Percentiles rank a stretch among this genome's conserved stretches.
phyloP scores from a whole-genome alignment of 768 basidiomycete genomes.

The Gautieria morchelliformis region DNA sequence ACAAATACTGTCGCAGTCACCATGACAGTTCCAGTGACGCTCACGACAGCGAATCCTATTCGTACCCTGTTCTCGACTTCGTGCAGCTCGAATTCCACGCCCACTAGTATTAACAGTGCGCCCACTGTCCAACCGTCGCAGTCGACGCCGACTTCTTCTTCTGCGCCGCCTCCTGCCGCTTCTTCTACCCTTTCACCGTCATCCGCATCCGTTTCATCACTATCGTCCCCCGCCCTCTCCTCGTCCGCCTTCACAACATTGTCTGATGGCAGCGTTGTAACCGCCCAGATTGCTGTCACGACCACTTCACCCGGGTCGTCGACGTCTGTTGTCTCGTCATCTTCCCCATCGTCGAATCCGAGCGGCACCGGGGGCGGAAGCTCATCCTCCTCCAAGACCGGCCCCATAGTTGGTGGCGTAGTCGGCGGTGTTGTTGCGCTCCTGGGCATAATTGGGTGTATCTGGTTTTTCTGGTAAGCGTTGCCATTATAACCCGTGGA shows the following conservation, averaged over 20 bases:
- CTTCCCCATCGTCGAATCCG: neutral
- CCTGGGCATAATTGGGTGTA: neutral
- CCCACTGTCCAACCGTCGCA: neutral
- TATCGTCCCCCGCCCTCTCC: neutral
- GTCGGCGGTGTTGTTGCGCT: constrained; percentile 2
- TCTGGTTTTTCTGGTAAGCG: constrained; percentile 5
- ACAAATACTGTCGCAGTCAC: neutral
- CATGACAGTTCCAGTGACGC: neutral
- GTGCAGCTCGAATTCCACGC: neutral
- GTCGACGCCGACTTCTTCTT: neutral
- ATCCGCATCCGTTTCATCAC: neutral
- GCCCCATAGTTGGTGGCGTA: constrained; percentile 1
- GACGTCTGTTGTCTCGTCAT: neutral
- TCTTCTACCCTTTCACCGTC: neutral
- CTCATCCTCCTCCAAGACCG: neutral
- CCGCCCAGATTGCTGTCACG: neutral
- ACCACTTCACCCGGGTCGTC: neutral
- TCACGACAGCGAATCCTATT: neutral
- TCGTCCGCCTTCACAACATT: neutral
- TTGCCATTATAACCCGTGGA: neutral
- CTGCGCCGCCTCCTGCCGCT: neutral
- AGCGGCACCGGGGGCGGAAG: neutral
- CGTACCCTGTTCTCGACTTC: constrained; percentile 3
- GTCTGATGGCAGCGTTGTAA: neutral
- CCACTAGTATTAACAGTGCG: neutral